These are phyloP conservation scores for Kuraishia capsulata DNA, from an alignment of 805 yeast genomes.

Conservation along the genomic window DNA sequence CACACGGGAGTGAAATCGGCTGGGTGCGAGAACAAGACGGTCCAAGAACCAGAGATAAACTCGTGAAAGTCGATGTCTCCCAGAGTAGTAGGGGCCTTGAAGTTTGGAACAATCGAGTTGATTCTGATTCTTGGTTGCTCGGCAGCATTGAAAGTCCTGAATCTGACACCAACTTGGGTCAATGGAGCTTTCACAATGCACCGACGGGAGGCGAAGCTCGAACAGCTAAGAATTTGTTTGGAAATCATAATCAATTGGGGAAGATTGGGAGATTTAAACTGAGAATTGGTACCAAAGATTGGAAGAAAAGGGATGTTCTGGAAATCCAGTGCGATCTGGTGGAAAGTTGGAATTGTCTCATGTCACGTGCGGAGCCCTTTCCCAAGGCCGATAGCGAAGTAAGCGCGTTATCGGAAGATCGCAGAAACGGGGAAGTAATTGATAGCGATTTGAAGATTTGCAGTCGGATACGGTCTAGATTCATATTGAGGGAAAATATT, in stretches of 20 bases:
- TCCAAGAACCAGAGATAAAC: slow-evolving; percentile 80
- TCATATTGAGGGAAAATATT: too few species aligned
- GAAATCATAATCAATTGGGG: slow-evolving; percentile 9
- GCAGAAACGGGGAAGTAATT: too few species aligned
- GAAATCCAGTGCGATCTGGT: too few species aligned
- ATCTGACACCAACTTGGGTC: slow-evolving; percentile 20
- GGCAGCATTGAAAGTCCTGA: slow-evolving; percentile 37
- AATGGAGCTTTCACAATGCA: slow-evolving; percentile 5
- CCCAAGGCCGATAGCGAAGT: too few species aligned
- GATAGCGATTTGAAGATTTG: too few species aligned
- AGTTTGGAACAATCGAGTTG: slow-evolving; percentile 83
- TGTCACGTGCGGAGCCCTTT: too few species aligned
- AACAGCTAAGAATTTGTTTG: slow-evolving; percentile 11
- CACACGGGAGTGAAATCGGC: slow-evolving; percentile 97
- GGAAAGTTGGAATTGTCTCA: too few species aligned
- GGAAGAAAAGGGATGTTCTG: too few species aligned
- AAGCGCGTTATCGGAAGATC: too few species aligned
- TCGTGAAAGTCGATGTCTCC: slow-evolving; percentile 86
- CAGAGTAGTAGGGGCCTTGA: slow-evolving; percentile 70
- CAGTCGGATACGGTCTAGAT: too few species aligned
- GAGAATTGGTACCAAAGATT: neutral
- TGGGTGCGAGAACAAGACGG: slow-evolving; percentile 85
- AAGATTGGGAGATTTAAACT: neutral
- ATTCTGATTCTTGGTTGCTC: slow-evolving; percentile 62
- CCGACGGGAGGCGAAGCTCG: slow-evolving; percentile 3